These are phyloP conservation scores for Nannochloropsis salina DNA, from an alignment of 108 stramenopile genomes.

Conservation along the genomic window DNA sequence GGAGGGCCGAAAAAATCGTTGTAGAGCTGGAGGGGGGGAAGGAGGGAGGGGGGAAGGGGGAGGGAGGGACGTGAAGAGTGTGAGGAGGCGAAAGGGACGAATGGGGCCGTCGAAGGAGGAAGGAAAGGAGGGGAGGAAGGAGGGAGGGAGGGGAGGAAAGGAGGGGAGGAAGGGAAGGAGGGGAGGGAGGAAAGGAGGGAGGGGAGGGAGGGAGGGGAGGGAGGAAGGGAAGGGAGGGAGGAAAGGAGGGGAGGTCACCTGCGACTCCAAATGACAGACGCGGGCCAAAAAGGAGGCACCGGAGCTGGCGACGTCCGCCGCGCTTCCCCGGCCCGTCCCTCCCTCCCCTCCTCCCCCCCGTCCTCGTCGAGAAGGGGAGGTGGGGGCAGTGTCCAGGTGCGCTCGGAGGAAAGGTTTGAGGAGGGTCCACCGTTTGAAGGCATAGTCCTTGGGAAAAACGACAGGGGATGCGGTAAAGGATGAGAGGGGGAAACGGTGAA, in stretches of 20 bases:
- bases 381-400: neutral
- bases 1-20: neutral
- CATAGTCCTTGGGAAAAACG: neutral
- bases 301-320: neutral
- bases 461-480: neutral
- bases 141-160: neutral
- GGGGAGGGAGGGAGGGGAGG: neutral
- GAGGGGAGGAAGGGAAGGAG: neutral
- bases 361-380: neutral
- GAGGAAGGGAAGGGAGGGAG: constrained; percentile 10
- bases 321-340: neutral
- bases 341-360: neutral
- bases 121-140: neutral
- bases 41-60: too few species aligned
- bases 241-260: neutral
- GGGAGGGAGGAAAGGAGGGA: neutral
- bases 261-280: neutral
- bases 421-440: neutral
- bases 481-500: neutral
- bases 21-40: neutral
- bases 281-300: neutral
- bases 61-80: too few species aligned
- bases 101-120: too few species aligned
- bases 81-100: too few species aligned
- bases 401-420: neutral